A percentile compares a stretch with the other conserved stretches of the same genome.
Evolutionary conservation across 176 grass and related monocot species (phyloP).

Genomic region (Otatea glauca): DNA sequence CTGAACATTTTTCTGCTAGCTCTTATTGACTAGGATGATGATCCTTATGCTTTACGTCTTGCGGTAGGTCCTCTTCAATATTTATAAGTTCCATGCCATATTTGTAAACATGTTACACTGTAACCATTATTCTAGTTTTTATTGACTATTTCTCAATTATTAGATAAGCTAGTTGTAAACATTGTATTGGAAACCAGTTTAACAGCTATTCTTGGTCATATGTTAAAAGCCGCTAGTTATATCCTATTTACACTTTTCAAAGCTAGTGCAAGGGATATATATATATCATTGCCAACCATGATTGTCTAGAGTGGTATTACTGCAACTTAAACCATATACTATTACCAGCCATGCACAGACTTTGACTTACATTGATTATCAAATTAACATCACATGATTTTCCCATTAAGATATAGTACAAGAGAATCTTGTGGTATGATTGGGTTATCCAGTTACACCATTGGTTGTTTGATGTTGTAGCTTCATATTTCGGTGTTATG

Average conservation of each 20-base stretch:
- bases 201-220: constrained; percentile 18
- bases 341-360: no score
- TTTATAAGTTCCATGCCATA: constrained; percentile 15
- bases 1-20: constrained; percentile 92
- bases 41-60: constrained; percentile 86
- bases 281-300: not conserved
- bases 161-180: constrained; percentile 21
- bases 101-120: constrained; percentile 25
- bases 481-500: no score
- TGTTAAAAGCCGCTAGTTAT: constrained; percentile 17
- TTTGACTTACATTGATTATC: no score
- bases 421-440: constrained; percentile 49
- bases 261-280: constrained; percentile 1
- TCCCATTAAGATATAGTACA: constrained; percentile 42
- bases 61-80: constrained; percentile 65
- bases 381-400: constrained; percentile 46
- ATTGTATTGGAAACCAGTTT: constrained; percentile 22
- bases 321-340: not conserved
- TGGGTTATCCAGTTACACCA: not conserved
- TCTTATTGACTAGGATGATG: constrained; percentile 96
- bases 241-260: constrained; percentile 25
- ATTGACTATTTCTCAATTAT: constrained; percentile 11
- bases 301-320: constrained; percentile 20
- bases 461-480: no score
- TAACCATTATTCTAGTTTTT: constrained; percentile 21